A percentile compares a stretch with the other conserved stretches of the same genome.
Conservation (phyloP, 1,284 basidiomycete species). For the Cystobasidiaceae sp. region DNA sequence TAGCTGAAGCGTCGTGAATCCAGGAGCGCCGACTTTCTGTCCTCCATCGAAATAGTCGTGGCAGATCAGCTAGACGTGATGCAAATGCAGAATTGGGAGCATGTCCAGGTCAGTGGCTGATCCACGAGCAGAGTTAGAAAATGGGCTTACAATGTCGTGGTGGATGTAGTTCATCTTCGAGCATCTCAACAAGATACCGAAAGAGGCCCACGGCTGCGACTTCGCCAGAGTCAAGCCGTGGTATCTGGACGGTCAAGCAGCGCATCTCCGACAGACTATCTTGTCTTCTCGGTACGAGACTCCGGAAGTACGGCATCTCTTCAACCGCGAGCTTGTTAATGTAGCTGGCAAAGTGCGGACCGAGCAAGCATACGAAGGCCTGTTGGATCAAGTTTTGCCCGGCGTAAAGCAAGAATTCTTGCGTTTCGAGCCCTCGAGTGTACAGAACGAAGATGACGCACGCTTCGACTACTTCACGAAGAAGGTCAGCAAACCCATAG, state of each 20-base stretch:
- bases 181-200: slow-evolving; percentile 80
- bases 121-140: not conserved
- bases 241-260: slow-evolving; percentile 85
- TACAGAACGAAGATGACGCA: slow-evolving; percentile 75
- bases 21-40: slow-evolving; percentile 81
- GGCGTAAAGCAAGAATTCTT: slow-evolving; percentile 76
- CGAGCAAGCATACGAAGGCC: slow-evolving; percentile 57
- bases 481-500: slow-evolving; percentile 58
- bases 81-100: slow-evolving; percentile 99
- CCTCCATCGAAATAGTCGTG: slow-evolving; percentile 89
- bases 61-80: slow-evolving; percentile 89
- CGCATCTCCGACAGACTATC: slow-evolving; percentile 80
- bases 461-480: slow-evolving; percentile 80
- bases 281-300: slow-evolving; percentile 84
- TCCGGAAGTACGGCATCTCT: slow-evolving; percentile 77
- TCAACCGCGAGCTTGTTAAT: slow-evolving; percentile 68
- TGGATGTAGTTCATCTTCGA: slow-evolving; percentile 70
- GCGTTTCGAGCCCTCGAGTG: slow-evolving; percentile 65
- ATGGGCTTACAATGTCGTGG: not conserved
- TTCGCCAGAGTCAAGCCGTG: slow-evolving; percentile 96
- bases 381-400: slow-evolving; percentile 61
- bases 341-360: slow-evolving; percentile 74
- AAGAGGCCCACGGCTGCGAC: slow-evolving; percentile 86
- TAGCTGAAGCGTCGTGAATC: not conserved
- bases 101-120: slow-evolving; percentile 66